Evolutionary conservation across 2,329 filamentous ascomycete species (phyloP).

Genomic region (Pseudofabraea citricarpa): DNA sequence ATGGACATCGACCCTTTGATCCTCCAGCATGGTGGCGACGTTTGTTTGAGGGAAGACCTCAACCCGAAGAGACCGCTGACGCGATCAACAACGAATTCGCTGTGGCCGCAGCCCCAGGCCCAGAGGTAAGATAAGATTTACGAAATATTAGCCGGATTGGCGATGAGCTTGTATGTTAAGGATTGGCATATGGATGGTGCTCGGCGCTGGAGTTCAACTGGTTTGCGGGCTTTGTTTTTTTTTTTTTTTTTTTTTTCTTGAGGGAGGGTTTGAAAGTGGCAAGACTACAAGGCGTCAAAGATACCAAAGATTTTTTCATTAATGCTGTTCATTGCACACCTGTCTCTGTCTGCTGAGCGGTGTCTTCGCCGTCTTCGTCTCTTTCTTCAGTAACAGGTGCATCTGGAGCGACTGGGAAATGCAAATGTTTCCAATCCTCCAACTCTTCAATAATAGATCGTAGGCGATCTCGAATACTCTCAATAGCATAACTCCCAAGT

Average conservation of each 20-base stretch:
- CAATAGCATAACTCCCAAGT: conserved; percentile 90
- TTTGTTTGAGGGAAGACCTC: conserved; percentile 63
- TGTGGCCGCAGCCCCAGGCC: conserved; percentile 42
- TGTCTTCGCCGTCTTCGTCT: conserved; percentile 24
- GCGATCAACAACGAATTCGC: conserved; percentile 59
- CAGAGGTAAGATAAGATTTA: conserved; percentile 31
- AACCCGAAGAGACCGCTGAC: conserved; percentile 44
- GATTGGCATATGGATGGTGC: neutral
- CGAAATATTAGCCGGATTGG: conserved; percentile 2
- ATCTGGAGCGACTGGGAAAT: conserved; percentile 52
- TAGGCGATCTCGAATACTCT: conserved; percentile 87
- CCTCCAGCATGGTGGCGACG: conserved; percentile 88
- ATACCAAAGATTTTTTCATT: conserved; percentile 1
- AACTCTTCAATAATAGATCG: conserved; percentile 91
- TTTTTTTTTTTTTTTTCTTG: no score
- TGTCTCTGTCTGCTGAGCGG: conserved; percentile 12
- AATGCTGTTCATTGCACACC: conserved; percentile 7
- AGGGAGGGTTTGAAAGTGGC: no score
- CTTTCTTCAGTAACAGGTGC: conserved; percentile 30
- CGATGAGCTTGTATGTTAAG: neutral
- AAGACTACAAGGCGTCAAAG: neutral
- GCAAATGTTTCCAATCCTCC: conserved; percentile 87
- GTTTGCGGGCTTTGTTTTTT: no score
- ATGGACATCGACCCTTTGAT: conserved; percentile 78
- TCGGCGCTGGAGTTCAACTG: no score